Base-by-base conservation (phyloP, 225 moss, liverwort and hornwort species). In the Straminergon stramineum region DNA sequence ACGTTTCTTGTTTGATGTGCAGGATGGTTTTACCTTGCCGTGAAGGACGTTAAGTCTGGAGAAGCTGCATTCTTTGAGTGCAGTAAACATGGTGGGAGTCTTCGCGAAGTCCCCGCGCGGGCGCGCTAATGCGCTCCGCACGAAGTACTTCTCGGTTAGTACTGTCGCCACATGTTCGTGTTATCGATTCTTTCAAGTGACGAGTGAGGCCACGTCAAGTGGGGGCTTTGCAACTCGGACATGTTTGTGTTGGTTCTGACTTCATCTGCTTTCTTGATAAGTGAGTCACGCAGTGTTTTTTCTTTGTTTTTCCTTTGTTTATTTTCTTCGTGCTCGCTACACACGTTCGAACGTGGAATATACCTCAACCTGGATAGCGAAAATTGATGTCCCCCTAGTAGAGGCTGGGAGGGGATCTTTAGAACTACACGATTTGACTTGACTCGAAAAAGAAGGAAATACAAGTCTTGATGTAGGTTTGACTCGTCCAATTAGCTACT, bases 141-240 rank as follows among this genome's bases (percentile, higher is more conserved):
- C 91, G 86, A 92, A 92, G 75, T 87, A 91, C 68, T 92, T 92
- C 81, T 68, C 84, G 91, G 92, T 92, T 80, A 89, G 92, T 89
- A 9, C 48, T 48, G 55, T 73, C 51, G 66, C 65, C 39, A 57
- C 75, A 27, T 30, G 64, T 57, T 82, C 85, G 34, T 61, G 43
- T 6, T 60, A 43, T 43, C 39, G 82, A 73, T 73, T 51, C 62
- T 70, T 69, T 78, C 63, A 14, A 88, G 34, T 48, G 83, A 64
- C 45, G 53, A 58, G 80, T 64, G 65, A 81, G 84, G 62, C 28
- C 53, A 43, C 37, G 32, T 85, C 27, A 62, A 41, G 63, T 79
- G 64, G 75, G 64, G 71, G 57, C n/a, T 58, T 75, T 66, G 75
- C 51, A 80, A 57, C 66, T 35, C 17, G 58, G 48, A 52, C 87